Evolutionary conservation across 257 asterid species (phyloP).

Genomic region (Penstemon eatonii): DNA sequence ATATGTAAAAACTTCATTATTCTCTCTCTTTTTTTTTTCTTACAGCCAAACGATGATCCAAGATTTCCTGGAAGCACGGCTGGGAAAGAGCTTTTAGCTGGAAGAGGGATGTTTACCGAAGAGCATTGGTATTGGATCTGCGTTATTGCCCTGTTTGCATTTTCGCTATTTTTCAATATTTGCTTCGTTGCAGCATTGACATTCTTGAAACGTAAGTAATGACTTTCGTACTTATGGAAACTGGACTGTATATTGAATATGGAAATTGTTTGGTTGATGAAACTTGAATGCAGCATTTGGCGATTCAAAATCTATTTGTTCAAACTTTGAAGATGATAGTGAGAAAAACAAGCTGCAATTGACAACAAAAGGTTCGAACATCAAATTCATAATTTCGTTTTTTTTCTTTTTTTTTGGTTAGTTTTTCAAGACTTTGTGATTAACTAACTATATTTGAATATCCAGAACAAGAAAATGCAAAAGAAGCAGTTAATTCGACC

Average conservation of each 20-base stretch:
- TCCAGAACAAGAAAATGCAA: neutral
- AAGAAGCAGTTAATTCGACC: conserved; percentile 9
- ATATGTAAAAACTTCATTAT: neutral
- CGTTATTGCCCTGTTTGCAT: conserved; percentile 3
- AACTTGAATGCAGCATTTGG: conserved; percentile 9
- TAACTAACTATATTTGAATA: neutral
- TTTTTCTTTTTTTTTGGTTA: neutral
- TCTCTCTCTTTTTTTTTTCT: neutral
- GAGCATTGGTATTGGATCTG: conserved; percentile 18
- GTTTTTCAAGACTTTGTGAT: neutral
- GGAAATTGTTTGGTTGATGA: neutral
- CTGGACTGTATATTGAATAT: neutral
- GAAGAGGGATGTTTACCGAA: conserved; percentile 6
- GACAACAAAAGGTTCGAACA: neutral
- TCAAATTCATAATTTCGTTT: neutral
- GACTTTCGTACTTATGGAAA: neutral
- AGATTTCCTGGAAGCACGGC: conserved; percentile 6
- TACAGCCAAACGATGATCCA: conserved; percentile 3
- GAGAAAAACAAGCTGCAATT: neutral
- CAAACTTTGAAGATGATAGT: neutral
- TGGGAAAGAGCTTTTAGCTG: conserved; percentile 8
- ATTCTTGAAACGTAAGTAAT: conserved; percentile 10
- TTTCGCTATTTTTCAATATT: conserved; percentile 5
- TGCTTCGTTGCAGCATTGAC: conserved; percentile 9
- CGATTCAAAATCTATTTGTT: conserved; percentile 6